Percentiles rank a stretch among this genome's conserved stretches.
These are phyloP conservation scores for Colletotrichum sp. DNA, from an alignment of 2,329 filamentous ascomycete genomes.

Conservation along the genomic window DNA sequence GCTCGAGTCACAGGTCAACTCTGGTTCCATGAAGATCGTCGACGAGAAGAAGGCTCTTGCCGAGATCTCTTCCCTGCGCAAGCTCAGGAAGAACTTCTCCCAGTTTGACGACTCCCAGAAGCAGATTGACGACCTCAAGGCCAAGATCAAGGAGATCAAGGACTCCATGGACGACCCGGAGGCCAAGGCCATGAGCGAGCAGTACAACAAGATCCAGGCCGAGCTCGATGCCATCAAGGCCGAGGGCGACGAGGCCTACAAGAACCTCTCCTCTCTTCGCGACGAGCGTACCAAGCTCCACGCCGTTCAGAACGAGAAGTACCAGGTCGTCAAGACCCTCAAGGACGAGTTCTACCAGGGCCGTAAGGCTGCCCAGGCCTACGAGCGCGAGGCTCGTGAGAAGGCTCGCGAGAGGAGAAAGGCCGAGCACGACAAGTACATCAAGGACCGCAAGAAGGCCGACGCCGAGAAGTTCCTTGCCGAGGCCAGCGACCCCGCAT, in stretches of 20 bases:
- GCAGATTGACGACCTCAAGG: conserved; percentile 85
- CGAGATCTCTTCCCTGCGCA: conserved; percentile 83
- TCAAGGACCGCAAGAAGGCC: conserved; percentile 76
- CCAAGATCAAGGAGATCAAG: conserved; percentile 86
- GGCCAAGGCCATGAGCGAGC: conserved; percentile 83
- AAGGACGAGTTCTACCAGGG: conserved; percentile 88
- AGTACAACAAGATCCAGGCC: conserved; percentile 83
- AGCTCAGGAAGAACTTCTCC: conserved; percentile 89
- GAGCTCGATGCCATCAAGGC: conserved; percentile 91
- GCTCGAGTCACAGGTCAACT: conserved; percentile 85
- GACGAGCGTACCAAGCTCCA: conserved; percentile 87
- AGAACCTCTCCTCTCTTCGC: conserved; percentile 81
- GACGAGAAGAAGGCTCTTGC: conserved; percentile 94
- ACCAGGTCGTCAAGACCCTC: conserved; percentile 78
- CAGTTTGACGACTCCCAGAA: conserved; percentile 86
- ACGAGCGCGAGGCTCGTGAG: conserved; percentile 83
- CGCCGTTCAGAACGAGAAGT: conserved; percentile 87
- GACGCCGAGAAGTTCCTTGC: conserved; percentile 78
- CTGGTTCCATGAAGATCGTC: conserved; percentile 91
- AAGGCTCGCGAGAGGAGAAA: conserved; percentile 78
- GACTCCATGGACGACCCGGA: conserved; percentile 92
- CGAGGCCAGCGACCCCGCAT: conserved; percentile 85
- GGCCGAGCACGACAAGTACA: conserved; percentile 77
- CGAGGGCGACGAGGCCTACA: conserved; percentile 89
- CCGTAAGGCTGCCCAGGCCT: conserved; percentile 82